Conservation (phyloP, 2,329 filamentous ascomycete genomes). For the Diplodia scrobiculata region DNA sequence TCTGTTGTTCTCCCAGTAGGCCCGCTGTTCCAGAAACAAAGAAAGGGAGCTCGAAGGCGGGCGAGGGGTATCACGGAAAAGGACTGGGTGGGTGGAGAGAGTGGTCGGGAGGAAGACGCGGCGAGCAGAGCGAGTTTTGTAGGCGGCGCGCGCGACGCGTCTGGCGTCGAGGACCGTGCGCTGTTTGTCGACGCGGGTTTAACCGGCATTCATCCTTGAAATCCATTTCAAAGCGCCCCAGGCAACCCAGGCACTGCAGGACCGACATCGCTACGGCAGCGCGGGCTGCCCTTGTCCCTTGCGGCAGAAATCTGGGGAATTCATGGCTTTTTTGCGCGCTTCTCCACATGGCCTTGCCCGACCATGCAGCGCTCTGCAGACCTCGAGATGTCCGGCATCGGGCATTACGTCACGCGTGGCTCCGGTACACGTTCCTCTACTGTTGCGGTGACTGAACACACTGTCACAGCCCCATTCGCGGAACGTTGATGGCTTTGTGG, state of each 20-base stretch:
- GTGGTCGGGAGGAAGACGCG: constrained; percentile 9
- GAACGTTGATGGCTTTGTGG: neutral
- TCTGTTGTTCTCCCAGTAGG: constrained; percentile 10
- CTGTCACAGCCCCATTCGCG: neutral
- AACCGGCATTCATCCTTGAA: neutral
- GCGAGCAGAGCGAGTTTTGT: constrained; percentile 26
- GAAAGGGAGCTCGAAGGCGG: constrained; percentile 11
- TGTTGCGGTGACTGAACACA: neutral
- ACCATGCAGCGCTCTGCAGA: constrained; percentile 1
- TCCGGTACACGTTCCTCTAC: constrained; percentile 4
- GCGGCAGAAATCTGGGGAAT: constrained; percentile 5
- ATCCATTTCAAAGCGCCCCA: neutral
- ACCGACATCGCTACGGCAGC: constrained; percentile 7
- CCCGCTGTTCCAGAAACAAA: constrained; percentile 16
- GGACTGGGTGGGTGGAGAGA: constrained; percentile 10
- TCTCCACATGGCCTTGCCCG: constrained; percentile 13
- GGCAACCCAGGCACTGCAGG: neutral
- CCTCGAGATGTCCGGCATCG: constrained; percentile 20
- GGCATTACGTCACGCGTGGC: constrained; percentile 22
- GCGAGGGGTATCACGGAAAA: constrained; percentile 22
- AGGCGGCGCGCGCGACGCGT: constrained; percentile 26
- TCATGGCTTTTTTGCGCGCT: neutral
- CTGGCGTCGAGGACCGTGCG: constrained; percentile 20
- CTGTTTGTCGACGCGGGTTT: neutral
- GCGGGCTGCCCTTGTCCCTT: neutral